phyloP scores from a whole-genome alignment of 1,139 yeast genomes.

The Lodderomyces beijingensis region DNA sequence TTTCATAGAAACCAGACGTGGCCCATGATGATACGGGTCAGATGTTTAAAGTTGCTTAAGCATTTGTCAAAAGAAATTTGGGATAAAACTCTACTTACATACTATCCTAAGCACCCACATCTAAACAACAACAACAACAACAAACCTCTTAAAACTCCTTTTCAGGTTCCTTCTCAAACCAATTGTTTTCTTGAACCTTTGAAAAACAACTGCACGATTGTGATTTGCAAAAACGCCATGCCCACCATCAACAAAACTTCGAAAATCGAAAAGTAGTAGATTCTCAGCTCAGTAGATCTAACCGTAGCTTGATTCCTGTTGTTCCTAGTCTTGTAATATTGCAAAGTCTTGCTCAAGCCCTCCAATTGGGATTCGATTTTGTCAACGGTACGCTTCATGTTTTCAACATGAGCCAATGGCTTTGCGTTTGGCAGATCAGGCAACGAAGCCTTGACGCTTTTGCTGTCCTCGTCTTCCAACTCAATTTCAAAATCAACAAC shows the following conservation, averaged over 20 bases:
- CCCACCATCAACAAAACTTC: slow-evolving; percentile 81
- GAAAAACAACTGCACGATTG: slow-evolving; percentile 82
- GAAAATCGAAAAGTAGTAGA: slow-evolving; percentile 76
- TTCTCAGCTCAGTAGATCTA: slow-evolving; percentile 79
- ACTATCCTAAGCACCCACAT: too few species aligned
- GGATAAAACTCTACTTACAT: too few species aligned
- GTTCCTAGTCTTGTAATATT: slow-evolving; percentile 89
- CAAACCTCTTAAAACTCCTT: too few species aligned
- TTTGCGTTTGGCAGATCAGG: slow-evolving; percentile 59
- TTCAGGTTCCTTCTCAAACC: too few species aligned
- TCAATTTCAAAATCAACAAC: slow-evolving; percentile 84
- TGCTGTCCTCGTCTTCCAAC: slow-evolving; percentile 43
- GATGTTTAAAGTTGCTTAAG: too few species aligned
- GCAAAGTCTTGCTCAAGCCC: slow-evolving; percentile 59
- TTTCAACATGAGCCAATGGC: slow-evolving; percentile 57
- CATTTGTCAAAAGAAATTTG: too few species aligned
- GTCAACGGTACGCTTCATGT: slow-evolving; percentile 54
- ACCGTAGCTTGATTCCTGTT: slow-evolving; percentile 91
- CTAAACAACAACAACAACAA: too few species aligned
- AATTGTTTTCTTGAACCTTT: slow-evolving; percentile 78
- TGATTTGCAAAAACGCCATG: slow-evolving; percentile 81
- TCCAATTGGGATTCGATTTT: slow-evolving; percentile 67
- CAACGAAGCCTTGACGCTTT: slow-evolving; percentile 53
- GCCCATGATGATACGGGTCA: too few species aligned
- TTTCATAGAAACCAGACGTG: too few species aligned